A percentile compares a stretch with the other conserved stretches of the same genome.
These are phyloP conservation scores for Globisporangium rhizosaccharum DNA, from an alignment of 352 stramenopile genomes.

Conservation along the genomic window DNA sequence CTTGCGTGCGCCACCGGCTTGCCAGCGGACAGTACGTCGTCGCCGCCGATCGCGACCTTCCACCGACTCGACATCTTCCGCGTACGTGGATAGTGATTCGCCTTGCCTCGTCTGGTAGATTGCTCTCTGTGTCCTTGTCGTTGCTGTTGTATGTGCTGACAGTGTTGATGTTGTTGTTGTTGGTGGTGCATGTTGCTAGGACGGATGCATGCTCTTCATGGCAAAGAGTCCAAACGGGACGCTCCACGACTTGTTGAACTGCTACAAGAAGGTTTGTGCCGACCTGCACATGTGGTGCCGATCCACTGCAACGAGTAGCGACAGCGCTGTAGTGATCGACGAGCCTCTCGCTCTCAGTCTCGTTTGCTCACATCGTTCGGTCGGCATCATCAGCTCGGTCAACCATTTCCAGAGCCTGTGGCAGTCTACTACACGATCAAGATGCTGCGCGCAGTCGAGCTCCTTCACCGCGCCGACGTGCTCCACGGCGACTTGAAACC, in stretches of 20 bases:
- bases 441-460: slow-evolving; percentile 70
- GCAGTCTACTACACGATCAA: slow-evolving; percentile 72
- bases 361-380: slow-evolving; percentile 5
- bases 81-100: slow-evolving; percentile 18
- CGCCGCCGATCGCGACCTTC: slow-evolving; percentile 33
- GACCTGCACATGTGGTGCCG: neutral
- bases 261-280: slow-evolving; percentile 59
- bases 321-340: neutral
- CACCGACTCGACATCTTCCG: slow-evolving; percentile 54
- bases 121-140: neutral
- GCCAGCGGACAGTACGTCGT: slow-evolving; percentile 14
- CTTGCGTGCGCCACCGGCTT: slow-evolving; percentile 20
- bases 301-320: neutral
- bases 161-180: neutral
- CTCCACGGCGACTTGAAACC: slow-evolving; percentile 86
- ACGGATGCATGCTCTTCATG: slow-evolving; percentile 74
- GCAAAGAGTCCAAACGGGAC: slow-evolving; percentile 61
- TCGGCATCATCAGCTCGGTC: slow-evolving; percentile 27
- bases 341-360: neutral
- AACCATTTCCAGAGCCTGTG: slow-evolving; percentile 61
- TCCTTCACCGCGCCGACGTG: slow-evolving; percentile 54
- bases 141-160: neutral
- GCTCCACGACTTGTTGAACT: slow-evolving; percentile 73
- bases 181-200: slow-evolving; percentile 25
- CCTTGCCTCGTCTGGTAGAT: neutral